Evolutionary conservation across 805 yeast species (phyloP).

Genomic region (Kuraishia hungarica): DNA sequence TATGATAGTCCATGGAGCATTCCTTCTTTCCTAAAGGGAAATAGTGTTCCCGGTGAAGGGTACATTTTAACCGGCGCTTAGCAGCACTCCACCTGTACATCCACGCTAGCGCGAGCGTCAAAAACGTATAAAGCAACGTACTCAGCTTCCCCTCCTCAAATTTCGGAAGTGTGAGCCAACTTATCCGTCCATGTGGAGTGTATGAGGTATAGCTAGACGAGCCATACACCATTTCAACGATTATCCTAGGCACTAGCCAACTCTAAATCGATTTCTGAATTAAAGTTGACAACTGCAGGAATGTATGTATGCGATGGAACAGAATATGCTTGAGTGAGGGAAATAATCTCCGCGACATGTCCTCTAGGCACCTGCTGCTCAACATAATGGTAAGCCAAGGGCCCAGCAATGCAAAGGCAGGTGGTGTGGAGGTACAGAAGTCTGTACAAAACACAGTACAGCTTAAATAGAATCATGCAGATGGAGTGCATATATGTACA

Average conservation of each 20-base stretch:
- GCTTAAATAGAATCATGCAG: neutral
- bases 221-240: neutral
- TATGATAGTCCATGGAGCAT: neutral
- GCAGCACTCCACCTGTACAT: neutral
- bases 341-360: neutral
- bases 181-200: neutral
- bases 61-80: neutral
- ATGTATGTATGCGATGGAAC: neutral
- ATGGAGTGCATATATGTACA: neutral
- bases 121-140: neutral
- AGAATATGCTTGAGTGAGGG: neutral
- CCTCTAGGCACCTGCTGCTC: neutral
- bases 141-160: neutral
- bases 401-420: neutral
- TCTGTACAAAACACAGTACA: neutral
- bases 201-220: neutral
- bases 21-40: neutral
- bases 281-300: neutral
- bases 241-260: neutral
- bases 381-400: neutral
- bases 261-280: neutral
- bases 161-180: neutral
- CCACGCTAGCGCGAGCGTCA: neutral
- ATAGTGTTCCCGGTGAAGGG: neutral
- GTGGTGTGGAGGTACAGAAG: neutral